phyloP scores from a whole-genome alignment of 1,284 basidiomycete genomes.

The Ceratobasidium sp. region DNA sequence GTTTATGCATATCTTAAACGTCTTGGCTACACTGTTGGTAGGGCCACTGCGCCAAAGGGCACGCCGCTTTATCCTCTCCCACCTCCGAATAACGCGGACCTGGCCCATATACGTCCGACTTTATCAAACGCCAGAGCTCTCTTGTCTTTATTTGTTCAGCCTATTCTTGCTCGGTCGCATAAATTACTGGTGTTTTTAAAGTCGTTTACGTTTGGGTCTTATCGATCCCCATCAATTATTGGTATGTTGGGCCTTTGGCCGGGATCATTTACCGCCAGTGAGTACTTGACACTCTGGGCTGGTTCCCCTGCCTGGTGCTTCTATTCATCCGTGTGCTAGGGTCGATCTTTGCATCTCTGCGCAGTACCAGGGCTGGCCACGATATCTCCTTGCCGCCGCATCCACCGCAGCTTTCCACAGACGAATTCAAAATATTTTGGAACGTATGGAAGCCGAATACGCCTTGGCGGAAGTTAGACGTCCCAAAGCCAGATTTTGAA shows the following conservation, averaged over 20 bases:
- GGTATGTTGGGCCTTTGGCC: constrained; percentile 59
- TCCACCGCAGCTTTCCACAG: constrained; percentile 51
- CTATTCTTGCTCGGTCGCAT: constrained; percentile 50
- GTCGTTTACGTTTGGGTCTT: constrained; percentile 49
- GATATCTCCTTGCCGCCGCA: constrained; percentile 57
- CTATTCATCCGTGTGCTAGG: constrained; percentile 59
- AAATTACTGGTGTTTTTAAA: constrained; percentile 72
- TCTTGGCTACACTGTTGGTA: constrained; percentile 88
- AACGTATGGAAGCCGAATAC: constrained; percentile 93
- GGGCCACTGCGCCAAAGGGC: constrained; percentile 66
- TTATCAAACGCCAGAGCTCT: background rate
- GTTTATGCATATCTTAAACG: constrained; percentile 93
- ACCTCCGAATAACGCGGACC: constrained; percentile 50
- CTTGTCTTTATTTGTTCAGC: background rate
- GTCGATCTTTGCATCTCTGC: constrained; percentile 75
- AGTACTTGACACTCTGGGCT: constrained; percentile 48
- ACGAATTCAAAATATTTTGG: constrained; percentile 80
- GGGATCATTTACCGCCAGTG: constrained; percentile 63
- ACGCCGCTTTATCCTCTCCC: constrained; percentile 68
- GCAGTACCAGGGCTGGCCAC: constrained; percentile 78
- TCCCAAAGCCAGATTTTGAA: constrained; percentile 86
- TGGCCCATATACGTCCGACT: background rate
- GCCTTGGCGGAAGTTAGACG: constrained; percentile 81
- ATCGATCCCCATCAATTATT: constrained; percentile 1
- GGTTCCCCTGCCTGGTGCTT: background rate